These are phyloP conservation scores for Ustilago trichophora DNA, from an alignment of 1,284 basidiomycete genomes.

Conservation along the genomic window DNA sequence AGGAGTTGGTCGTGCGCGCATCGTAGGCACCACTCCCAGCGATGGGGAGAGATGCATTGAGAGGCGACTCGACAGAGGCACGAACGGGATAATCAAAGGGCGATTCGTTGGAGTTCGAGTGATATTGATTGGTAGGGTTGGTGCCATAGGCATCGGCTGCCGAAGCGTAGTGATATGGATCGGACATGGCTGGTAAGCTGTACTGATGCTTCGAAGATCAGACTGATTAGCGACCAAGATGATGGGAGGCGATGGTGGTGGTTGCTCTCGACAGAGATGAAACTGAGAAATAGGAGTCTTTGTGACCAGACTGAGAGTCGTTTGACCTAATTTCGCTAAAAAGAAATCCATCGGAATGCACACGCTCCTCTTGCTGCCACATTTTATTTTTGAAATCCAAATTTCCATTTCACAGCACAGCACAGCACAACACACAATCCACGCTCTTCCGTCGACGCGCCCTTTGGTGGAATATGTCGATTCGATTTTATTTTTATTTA, in stretches of 20 bases:
- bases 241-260: not conserved
- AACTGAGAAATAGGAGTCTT: no score
- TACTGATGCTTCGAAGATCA: not conserved
- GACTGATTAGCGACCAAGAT: not conserved
- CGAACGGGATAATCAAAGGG: slow-evolving; percentile 33
- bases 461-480: no score
- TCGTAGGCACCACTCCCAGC: slow-evolving; percentile 21
- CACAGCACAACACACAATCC: not conserved
- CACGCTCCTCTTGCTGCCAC: no score
- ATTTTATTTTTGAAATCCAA: not conserved
- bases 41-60: slow-evolving; percentile 1
- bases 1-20: slow-evolving; percentile 20
- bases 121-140: not conserved
- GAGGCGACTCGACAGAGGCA: slow-evolving; percentile 19
- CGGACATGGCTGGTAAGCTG: slow-evolving; percentile 8
- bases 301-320: no score
- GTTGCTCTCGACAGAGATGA: not conserved
- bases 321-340: no score
- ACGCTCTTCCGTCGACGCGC: no score
- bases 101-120: slow-evolving; percentile 3
- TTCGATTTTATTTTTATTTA: no score
- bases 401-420: not conserved
- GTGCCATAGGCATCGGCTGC: slow-evolving; percentile 39
- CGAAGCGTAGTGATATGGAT: slow-evolving; percentile 33
- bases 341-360: no score